Conservation (phyloP, 2,329 filamentous ascomycete genomes). For the Keithomyces neogunnii region DNA sequence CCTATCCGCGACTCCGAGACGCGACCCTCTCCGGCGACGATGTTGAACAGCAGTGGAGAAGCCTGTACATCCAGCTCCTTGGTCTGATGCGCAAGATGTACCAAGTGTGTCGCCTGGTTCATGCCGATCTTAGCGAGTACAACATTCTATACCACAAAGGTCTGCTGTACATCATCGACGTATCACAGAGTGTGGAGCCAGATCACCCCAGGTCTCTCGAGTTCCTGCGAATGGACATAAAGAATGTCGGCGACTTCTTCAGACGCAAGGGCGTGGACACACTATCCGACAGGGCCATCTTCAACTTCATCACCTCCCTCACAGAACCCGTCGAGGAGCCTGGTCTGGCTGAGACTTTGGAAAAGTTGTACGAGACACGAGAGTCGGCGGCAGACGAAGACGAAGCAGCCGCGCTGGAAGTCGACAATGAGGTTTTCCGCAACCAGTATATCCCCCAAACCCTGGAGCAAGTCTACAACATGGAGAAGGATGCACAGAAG, state of each 20-base stretch:
- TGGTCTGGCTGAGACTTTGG: slow-evolving; percentile 52
- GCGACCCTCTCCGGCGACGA: slow-evolving; percentile 65
- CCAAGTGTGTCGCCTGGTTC: slow-evolving; percentile 82
- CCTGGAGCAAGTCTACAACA: slow-evolving; percentile 90
- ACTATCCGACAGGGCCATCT: slow-evolving; percentile 70
- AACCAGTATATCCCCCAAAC: slow-evolving; percentile 96
- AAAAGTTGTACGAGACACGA: slow-evolving; percentile 56
- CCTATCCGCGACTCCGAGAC: slow-evolving; percentile 82
- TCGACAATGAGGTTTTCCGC: slow-evolving; percentile 87
- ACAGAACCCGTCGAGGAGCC: slow-evolving; percentile 53
- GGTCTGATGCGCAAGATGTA: slow-evolving; percentile 90
- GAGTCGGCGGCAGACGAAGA: slow-evolving; percentile 41
- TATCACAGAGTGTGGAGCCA: slow-evolving; percentile 94
- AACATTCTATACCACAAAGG: slow-evolving; percentile 85
- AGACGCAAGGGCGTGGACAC: slow-evolving; percentile 73
- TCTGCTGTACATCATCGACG: slow-evolving; percentile 88
- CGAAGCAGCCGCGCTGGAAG: slow-evolving; percentile 48
- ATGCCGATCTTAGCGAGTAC: slow-evolving; percentile 97
- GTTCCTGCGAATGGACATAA: slow-evolving; percentile 96
- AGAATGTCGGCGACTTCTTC: slow-evolving; percentile 94
- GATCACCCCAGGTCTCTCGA: slow-evolving; percentile 89
- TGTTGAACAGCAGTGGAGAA: slow-evolving; percentile 62
- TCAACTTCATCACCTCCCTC: slow-evolving; percentile 67
- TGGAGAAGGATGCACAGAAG: slow-evolving; percentile 80
- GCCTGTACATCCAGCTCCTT: slow-evolving; percentile 74